Evolutionary conservation across 2,329 filamentous ascomycete genomes (phyloP).

Genomic region (Talaromyces sp.): DNA sequence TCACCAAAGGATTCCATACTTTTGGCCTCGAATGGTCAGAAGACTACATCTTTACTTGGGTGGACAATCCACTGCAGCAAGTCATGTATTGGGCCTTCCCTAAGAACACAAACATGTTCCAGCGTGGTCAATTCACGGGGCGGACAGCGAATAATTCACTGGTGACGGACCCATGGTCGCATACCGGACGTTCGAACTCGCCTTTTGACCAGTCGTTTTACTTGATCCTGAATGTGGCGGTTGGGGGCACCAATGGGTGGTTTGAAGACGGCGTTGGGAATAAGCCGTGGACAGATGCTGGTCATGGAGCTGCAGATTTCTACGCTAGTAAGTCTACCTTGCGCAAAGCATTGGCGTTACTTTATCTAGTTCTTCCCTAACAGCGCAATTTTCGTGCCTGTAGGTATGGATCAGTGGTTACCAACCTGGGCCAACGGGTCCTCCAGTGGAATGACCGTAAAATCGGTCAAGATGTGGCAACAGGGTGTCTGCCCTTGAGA

Average conservation of each 20-base stretch:
- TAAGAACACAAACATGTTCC: slow-evolving; percentile 30
- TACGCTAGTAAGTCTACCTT: slow-evolving; percentile 32
- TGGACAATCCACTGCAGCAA: slow-evolving; percentile 44
- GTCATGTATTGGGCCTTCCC: slow-evolving; percentile 29
- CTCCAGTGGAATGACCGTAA: slow-evolving; percentile 46
- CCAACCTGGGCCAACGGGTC: slow-evolving; percentile 48
- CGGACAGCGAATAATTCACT: slow-evolving; percentile 43
- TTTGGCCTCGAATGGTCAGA: slow-evolving; percentile 54
- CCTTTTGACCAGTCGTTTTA: slow-evolving; percentile 54
- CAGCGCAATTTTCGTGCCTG: slow-evolving; percentile 6
- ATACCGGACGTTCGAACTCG: slow-evolving; percentile 41
- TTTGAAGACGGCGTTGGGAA: slow-evolving; percentile 45
- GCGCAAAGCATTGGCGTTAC: not conserved
- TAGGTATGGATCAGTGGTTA: slow-evolving; percentile 37
- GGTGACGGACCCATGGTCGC: slow-evolving; percentile 45
- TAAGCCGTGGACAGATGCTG: slow-evolving; percentile 48
- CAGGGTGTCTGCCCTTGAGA: slow-evolving; percentile 29
- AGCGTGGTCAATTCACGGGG: slow-evolving; percentile 41
- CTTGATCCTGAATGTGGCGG: slow-evolving; percentile 51
- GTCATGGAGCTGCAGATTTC: slow-evolving; percentile 39
- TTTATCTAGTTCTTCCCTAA: not conserved
- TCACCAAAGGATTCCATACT: slow-evolving; percentile 43
- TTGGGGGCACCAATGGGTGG: slow-evolving; percentile 50
- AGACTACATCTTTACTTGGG: slow-evolving; percentile 53
- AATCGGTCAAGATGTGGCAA: slow-evolving; percentile 50